Base-by-base conservation (phyloP, 108 stramenopile genomes). In the Skeletonema costatum region DNA sequence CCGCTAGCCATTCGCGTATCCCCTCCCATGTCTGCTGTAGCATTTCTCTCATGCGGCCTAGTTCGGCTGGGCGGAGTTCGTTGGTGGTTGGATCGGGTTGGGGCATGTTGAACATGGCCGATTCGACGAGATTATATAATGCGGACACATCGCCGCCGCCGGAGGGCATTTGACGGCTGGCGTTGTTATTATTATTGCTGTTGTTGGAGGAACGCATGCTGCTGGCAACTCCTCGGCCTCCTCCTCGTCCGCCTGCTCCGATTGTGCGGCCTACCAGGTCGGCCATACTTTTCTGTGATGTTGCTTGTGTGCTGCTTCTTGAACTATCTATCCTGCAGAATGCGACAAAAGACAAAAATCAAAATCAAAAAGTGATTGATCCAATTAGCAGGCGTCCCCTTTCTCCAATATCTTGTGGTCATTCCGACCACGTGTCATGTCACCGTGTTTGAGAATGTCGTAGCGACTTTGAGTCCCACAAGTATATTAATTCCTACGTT, bases 41-140 rank as follows among this genome's bases (percentile, higher is more conserved):
- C 64, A 69, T 42, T 39, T 76, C 75, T 16, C 66, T 5, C 41
- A 48, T 76, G 16, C 48, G 58, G 13, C 53, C 70, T 4, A 61
- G 11, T 39, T 71, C 70, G 17, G 70, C 44, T 0, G 70, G 70
- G 14, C 58, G 32, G 16, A 71, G 60, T 71, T 73, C 72, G 9
- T 46, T 44, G 35, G 61, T 35, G 9, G 41, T 51, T 16, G 36
- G 48, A 14, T 60, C 41, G 13, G 61, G 70, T 1, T 69, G n/a
- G 12, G 77, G 77, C 48, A 78, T 59, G 59, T 65, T 65, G 41
- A 78, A 56, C 50, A 71, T 53, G 32, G 77, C 77, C 41, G 30
- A 32, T 21, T 78, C 70, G 21, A 78, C 62, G 30, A 78, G 62
- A 32, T 46, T 65, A 56, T 78, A 70, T 1, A 78, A 56, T 11